Percentiles rank a stretch among this genome's conserved stretches.
Evolutionary conservation across 2,329 filamentous ascomycete species (phyloP).

Genomic region (Penicillium sp.): DNA sequence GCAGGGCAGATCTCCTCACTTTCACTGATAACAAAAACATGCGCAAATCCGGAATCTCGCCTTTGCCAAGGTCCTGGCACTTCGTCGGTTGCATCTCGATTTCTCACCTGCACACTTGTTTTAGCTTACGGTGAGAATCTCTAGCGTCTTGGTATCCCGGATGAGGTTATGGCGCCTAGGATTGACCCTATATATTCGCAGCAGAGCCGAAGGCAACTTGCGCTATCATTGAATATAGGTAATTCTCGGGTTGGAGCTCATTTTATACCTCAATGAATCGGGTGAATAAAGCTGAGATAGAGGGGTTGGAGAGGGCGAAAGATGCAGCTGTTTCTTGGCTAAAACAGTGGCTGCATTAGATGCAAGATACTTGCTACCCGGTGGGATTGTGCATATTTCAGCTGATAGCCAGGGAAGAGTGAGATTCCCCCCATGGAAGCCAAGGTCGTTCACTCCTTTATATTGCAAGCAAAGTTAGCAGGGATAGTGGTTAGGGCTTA

Average conservation of each 20-base stretch:
- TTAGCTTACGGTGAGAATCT: neutral
- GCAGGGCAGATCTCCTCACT: neutral
- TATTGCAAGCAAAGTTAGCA: neutral
- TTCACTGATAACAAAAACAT: neutral
- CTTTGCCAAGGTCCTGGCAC: neutral
- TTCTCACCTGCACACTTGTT: neutral
- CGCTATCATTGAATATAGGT: neutral
- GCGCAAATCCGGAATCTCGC: neutral
- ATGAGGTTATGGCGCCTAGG: neutral
- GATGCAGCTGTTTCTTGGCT: neutral
- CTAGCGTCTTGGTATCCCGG: neutral
- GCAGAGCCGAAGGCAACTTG: neutral
- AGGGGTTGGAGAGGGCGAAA: neutral
- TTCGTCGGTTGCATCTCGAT: neutral
- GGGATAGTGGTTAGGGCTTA: neutral
- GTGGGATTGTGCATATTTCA: neutral
- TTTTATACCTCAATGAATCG: neutral
- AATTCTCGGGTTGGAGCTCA: no score
- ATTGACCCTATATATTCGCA: neutral
- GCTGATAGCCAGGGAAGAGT: neutral
- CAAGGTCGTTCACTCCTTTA: neutral
- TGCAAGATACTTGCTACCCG: neutral
- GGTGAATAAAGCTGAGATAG: neutral
- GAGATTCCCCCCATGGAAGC: neutral
- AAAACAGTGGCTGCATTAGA: neutral